Conservation (phyloP, 768 basidiomycete species). For the Phlebiopsis gigantea region DNA sequence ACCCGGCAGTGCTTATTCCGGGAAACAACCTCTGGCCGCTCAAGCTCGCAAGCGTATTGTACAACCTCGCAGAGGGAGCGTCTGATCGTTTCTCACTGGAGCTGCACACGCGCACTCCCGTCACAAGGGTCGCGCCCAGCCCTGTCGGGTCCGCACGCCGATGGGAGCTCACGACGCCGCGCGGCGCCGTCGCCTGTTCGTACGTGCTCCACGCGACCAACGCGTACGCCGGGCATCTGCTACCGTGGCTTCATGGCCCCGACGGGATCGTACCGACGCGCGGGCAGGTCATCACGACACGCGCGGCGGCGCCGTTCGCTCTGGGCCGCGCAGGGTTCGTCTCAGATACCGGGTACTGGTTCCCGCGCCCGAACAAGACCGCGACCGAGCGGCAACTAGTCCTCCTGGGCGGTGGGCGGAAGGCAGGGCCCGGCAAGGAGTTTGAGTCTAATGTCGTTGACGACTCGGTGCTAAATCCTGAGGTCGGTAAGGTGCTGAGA, state of each 20-base stretch:
- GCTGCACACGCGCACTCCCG: conserved; percentile 74
- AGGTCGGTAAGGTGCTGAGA: conserved; percentile 46
- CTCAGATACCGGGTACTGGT: conserved; percentile 86
- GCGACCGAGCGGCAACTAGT: conserved; percentile 43
- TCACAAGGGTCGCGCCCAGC: conserved; percentile 34
- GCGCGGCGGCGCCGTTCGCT: conserved; percentile 38
- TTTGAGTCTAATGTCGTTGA: conserved; percentile 53
- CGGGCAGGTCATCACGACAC: conserved; percentile 55
- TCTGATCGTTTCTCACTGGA: conserved; percentile 35
- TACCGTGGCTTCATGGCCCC: conserved; percentile 60
- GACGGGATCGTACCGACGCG: conserved; percentile 63
- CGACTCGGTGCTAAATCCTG: conserved; percentile 47
- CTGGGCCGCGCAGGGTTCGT: too few relatives aligned
- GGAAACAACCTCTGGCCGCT: conserved; percentile 74
- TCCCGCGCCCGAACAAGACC: conserved; percentile 50
- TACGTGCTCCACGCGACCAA: conserved; percentile 86
- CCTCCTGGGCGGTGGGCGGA: conserved; percentile 69
- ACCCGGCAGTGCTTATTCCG: conserved; percentile 46
- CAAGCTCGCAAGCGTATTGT: conserved; percentile 73
- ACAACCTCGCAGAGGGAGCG: conserved; percentile 33
- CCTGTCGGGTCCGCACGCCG: conserved; percentile 17
- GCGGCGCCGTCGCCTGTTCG: conserved; percentile 55
- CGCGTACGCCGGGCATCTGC: conserved; percentile 70
- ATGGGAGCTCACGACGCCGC: conserved; percentile 59
- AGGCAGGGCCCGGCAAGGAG: conserved; percentile 30